Base-by-base conservation (phyloP, 1,139 yeast genomes). In the Meyerozyma athensensis region DNA sequence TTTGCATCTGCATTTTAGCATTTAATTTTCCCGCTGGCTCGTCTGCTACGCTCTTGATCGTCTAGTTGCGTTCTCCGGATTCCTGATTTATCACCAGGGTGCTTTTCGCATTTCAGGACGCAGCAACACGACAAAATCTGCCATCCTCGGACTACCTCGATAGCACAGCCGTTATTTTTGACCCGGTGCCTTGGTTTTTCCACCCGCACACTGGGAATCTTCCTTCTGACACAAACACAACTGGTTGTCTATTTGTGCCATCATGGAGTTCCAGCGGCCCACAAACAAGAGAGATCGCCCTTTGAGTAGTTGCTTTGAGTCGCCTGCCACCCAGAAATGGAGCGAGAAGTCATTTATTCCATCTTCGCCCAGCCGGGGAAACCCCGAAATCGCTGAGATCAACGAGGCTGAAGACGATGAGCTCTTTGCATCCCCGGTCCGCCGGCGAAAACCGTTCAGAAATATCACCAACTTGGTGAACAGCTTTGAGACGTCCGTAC, bases 271-370 rank as follows among this genome's bases (percentile, higher is more conserved):
- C 20, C 8, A 16, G 10, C 16, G 13, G 18, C 32, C 32, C 5
- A 10, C 32, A n/a, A 28, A 28, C 34, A 57, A 59, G 39, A 39
- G 63, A 33, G 54, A 56, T 40, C 52, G 65, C 7, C 59, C 68
- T 1, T 36, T 55, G 32, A 56, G 65, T 38, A 53, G 63, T 10
- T 56, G 56, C 43, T 54, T 58, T 18, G 67, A 60, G 26, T 44
- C 61, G 6, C 79, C 81, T 8, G 43, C 44, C 22, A 31, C 35
- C 41, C 21, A 54, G 43, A 7, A 45, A 42, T 36, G 53, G 42
- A 22, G 23, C 34, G 32, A 24, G 34, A 36, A 28, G 36, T 19
- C 34, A 13, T 13, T 20, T 13, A 20, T 28, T 12, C 19, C 32
- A 10, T 18, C 20, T 4, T 28, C 32, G 9, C 32, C 32, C 8